These are phyloP conservation scores for Ceratobasidium sp. DNA, from an alignment of 1,284 basidiomycete genomes.

Conservation along the genomic window DNA sequence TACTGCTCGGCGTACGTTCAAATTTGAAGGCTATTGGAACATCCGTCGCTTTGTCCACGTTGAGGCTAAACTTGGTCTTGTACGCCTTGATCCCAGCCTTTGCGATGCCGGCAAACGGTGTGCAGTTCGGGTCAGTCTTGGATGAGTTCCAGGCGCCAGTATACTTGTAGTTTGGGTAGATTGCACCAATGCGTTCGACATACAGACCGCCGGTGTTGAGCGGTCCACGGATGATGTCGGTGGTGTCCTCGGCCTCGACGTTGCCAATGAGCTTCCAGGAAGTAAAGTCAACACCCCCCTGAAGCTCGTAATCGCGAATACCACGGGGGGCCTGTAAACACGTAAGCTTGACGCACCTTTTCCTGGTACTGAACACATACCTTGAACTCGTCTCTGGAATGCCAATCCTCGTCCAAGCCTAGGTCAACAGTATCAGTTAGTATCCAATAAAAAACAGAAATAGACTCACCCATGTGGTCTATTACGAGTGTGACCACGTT, in stretches of 20 bases:
- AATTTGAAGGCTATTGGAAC: too few species aligned
- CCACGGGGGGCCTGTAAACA: conserved; percentile 48
- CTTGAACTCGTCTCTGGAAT: conserved; percentile 46
- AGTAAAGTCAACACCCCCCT: conserved; percentile 23
- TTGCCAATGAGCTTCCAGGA: conserved; percentile 32
- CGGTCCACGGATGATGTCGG: too few species aligned
- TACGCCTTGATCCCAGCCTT: too few species aligned
- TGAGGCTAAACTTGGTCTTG: too few species aligned
- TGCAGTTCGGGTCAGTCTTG: conserved; percentile 22
- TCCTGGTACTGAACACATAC: too few species aligned
- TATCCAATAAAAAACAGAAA: not conserved
- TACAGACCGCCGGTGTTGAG: too few species aligned
- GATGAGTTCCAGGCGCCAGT: conserved; percentile 17
- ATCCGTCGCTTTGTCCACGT: too few species aligned
- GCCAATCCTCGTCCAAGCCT: conserved; percentile 46
- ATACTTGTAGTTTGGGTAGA: conserved; percentile 20
- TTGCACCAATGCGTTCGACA: conserved; percentile 26
- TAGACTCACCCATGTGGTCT: conserved; percentile 49
- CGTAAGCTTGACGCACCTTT: not conserved
- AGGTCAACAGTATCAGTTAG: not conserved
- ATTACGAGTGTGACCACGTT: conserved; percentile 50
- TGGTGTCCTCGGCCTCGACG: conserved; percentile 21
- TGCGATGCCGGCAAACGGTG: too few species aligned
- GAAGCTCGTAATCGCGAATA: conserved; percentile 45
- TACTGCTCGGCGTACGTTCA: too few species aligned